A percentile compares a stretch with the other conserved stretches of the same genome.
phyloP scores from a whole-genome alignment of 2,329 filamentous ascomycete genomes.

The Alternaria angustiovoidea region DNA sequence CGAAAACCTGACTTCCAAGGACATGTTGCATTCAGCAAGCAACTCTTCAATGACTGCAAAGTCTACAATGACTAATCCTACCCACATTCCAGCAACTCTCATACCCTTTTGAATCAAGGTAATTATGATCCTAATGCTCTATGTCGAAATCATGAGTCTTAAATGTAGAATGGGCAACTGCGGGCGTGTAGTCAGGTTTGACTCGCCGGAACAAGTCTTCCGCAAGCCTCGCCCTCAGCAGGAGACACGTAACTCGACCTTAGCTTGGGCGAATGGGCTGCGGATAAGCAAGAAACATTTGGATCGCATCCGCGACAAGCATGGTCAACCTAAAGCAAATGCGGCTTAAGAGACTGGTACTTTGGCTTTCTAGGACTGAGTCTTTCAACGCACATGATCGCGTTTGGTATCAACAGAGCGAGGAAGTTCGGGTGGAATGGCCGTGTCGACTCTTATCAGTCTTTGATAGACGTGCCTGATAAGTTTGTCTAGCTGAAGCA shows the following conservation, averaged over 20 bases:
- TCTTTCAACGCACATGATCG: not conserved
- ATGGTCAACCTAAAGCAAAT: not conserved
- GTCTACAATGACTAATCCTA: too few relatives aligned
- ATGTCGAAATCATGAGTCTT: too few relatives aligned
- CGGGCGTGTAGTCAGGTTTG: too few relatives aligned
- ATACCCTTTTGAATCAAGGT: too few relatives aligned
- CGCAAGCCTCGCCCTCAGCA: slow-evolving; percentile 1
- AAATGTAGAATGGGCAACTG: too few relatives aligned
- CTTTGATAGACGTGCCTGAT: not conserved
- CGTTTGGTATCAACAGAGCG: not conserved
- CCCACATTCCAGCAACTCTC: too few relatives aligned
- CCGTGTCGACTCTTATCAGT: not conserved
- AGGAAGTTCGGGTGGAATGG: not conserved
- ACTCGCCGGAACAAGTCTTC: not conserved
- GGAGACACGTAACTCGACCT: slow-evolving; percentile 5
- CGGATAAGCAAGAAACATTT: slow-evolving; percentile 1
- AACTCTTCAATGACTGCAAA: too few relatives aligned
- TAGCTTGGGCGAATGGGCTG: slow-evolving; percentile 3
- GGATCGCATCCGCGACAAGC: slow-evolving; percentile 2
- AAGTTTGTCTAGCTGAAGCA: not conserved
- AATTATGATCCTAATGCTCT: too few relatives aligned
- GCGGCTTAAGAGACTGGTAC: not conserved
- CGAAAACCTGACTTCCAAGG: too few relatives aligned
- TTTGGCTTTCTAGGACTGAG: not conserved
- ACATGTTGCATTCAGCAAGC: too few relatives aligned